Evolutionary conservation across 371 early-diverging fungal genomes (phyloP).

Genomic region (Parasitella parasitica): DNA sequence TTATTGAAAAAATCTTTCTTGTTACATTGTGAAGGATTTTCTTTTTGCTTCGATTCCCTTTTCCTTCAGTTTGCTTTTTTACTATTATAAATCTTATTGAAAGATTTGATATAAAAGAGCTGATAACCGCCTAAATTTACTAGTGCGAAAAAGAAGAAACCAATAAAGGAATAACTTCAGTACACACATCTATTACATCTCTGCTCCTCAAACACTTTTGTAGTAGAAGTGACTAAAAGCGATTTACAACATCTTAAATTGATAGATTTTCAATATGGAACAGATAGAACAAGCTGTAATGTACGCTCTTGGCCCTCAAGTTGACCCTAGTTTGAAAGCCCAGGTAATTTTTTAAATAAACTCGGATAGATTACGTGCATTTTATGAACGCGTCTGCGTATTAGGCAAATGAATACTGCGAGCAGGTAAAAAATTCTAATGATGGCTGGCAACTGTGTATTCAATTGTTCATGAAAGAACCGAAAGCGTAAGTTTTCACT

Average conservation of each 20-base stretch:
- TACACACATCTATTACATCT: background rate
- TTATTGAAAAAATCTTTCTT: background rate
- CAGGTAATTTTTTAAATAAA: conserved; percentile 55
- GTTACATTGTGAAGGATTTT: background rate
- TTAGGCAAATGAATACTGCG: conserved; percentile 87
- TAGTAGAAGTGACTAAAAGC: background rate
- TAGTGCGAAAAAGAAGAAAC: too few relatives aligned
- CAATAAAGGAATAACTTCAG: too few relatives aligned
- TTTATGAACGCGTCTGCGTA: background rate
- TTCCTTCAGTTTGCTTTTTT: background rate
- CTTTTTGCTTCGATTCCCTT: background rate
- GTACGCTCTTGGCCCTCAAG: conserved; percentile 74
- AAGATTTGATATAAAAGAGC: background rate
- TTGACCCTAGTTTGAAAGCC: conserved; percentile 67
- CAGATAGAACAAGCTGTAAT: conserved; percentile 85
- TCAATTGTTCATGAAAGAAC: conserved; percentile 72
- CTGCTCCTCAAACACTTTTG: background rate
- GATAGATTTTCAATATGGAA: conserved; percentile 53
- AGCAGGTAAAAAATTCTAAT: conserved; percentile 73
- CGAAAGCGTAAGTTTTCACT: conserved; percentile 62
- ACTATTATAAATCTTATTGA: background rate
- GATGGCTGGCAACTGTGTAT: conserved; percentile 90
- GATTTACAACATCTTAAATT: background rate
- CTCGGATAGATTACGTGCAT: background rate
- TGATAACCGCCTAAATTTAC: too few relatives aligned